Percentiles rank a stretch among this genome's conserved stretches.
Evolutionary conservation across 768 basidiomycete genomes (phyloP).

Genomic region (Lentinula detonsa): DNA sequence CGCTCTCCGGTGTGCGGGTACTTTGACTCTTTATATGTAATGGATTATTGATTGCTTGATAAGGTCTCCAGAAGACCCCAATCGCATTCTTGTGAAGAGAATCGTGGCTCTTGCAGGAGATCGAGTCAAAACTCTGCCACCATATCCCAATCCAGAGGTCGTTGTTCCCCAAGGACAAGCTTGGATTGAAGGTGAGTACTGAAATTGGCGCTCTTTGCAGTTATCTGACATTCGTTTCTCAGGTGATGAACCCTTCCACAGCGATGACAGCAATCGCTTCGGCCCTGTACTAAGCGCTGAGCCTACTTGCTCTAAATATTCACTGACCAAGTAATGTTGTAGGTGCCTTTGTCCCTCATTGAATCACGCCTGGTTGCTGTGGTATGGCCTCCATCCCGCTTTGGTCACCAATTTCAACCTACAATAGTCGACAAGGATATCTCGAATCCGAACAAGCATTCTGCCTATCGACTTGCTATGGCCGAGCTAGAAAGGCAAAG

Average conservation of each 20-base stretch:
- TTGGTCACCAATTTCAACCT: slow-evolving; percentile 22
- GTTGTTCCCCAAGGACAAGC: slow-evolving; percentile 55
- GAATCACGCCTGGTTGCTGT: slow-evolving; percentile 45
- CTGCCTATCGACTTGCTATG: slow-evolving; percentile 24
- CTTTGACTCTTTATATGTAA: not conserved
- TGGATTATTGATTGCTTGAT: not conserved
- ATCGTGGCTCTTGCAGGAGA: slow-evolving; percentile 63
- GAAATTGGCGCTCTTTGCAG: too few species aligned
- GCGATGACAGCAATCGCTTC: slow-evolving; percentile 67
- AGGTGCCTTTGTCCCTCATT: slow-evolving; percentile 44
- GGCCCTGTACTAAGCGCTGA: slow-evolving; percentile 47
- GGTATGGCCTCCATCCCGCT: slow-evolving; percentile 46
- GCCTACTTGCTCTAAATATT: not conserved
- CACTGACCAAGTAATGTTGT: not conserved
- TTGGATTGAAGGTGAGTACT: slow-evolving; percentile 65
- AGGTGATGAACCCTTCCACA: slow-evolving; percentile 66
- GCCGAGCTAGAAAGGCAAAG: slow-evolving; percentile 32
- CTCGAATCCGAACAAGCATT: slow-evolving; percentile 7
- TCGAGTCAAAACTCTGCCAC: slow-evolving; percentile 58
- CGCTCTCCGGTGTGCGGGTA: slow-evolving; percentile 41
- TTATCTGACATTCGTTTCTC: not conserved
- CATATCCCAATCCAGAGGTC: slow-evolving; percentile 51
- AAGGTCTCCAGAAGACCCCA: slow-evolving; percentile 57
- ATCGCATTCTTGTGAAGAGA: slow-evolving; percentile 55
- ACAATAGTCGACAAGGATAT: not conserved